Evolutionary conservation across 306 rosid species (phyloP), one percentile per base, ranked within the genome.

Genomic region (Luffa aegyptiaca): DNA sequence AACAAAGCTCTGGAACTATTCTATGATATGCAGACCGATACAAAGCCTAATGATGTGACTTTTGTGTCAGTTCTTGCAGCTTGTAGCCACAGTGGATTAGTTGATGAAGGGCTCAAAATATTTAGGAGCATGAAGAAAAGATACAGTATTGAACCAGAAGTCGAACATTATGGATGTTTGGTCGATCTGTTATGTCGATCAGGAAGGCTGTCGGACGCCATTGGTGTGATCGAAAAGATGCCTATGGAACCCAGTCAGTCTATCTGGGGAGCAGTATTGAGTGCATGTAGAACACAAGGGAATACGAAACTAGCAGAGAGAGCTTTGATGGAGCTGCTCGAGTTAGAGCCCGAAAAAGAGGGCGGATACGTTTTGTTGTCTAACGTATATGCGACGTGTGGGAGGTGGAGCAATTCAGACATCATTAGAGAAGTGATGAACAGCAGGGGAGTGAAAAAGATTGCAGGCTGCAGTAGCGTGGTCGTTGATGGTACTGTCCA

Each of bases 111-210:
- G 62, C 80, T 86, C 20, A 41, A 77, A 55, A 17, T 85, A 77
- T 86, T 90, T 73, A 48, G 79, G 31, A 78, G 62, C 51, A 88
- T 86, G 93, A 84, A 82, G 83, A 75, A 75, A 41, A 39, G 11
- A 33, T 83, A 80, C 74, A 76, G 63, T 36, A 84, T 86, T 13
- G 85, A 84, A 57, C 93, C 91, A 5, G 80, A 85, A 55, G 65
- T 86, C 5, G 87, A 88, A 81, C 91, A 90, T 62, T 88, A 81
- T 55, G 93, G 91, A 21, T 88, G 93, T 82, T 59, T 90, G 76
- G 88, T 90, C 41, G 93, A 88, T 82, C 86, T 88, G 16, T 79
- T 88, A 9, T 86, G 87, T 39, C 75, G 90, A 33, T 82, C 90
- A 6, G 89, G 91, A 21, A 78, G 85, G 68, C 68, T 88, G 81